These are phyloP conservation scores for Ilyonectria robusta DNA, from an alignment of 2,329 filamentous ascomycete genomes.

Conservation along the genomic window DNA sequence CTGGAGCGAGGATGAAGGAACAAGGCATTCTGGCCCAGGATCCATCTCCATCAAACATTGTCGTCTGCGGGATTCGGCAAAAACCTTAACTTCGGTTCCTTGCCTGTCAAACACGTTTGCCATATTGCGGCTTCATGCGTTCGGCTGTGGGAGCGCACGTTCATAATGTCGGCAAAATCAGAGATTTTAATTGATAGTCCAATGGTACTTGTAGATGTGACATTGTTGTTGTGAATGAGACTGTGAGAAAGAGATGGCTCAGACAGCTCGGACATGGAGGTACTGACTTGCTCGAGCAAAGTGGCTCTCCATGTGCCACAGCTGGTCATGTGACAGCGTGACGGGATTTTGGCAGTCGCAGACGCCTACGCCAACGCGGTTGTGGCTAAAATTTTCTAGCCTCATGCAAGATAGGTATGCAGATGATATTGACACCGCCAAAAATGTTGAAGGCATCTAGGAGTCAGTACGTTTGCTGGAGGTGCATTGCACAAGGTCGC, in stretches of 20 bases:
- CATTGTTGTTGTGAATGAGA: background rate
- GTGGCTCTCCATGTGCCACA: constrained; percentile 27
- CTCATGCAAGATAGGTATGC: constrained; percentile 15
- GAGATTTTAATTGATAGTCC: background rate
- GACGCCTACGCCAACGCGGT: constrained; percentile 30
- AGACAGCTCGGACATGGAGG: background rate
- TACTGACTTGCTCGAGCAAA: constrained; percentile 8
- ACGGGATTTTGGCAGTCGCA: background rate
- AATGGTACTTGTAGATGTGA: background rate
- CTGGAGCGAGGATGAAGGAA: constrained; percentile 12
- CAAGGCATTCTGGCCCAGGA: background rate
- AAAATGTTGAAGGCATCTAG: constrained; percentile 51
- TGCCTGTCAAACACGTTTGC: background rate
- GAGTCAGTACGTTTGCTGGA: constrained; percentile 52
- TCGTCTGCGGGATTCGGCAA: background rate
- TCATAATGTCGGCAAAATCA: background rate
- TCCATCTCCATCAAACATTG: background rate
- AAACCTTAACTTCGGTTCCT: background rate
- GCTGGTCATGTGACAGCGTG: constrained; percentile 46
- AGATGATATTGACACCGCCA: constrained; percentile 20
- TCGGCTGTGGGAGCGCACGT: background rate
- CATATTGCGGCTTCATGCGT: background rate
- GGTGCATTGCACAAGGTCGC: constrained; percentile 46
- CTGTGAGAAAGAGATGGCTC: background rate
- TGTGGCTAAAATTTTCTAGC: constrained; percentile 46